Conservation (phyloP, 2,329 filamentous ascomycete species). For the Xylariaceae sp. region DNA sequence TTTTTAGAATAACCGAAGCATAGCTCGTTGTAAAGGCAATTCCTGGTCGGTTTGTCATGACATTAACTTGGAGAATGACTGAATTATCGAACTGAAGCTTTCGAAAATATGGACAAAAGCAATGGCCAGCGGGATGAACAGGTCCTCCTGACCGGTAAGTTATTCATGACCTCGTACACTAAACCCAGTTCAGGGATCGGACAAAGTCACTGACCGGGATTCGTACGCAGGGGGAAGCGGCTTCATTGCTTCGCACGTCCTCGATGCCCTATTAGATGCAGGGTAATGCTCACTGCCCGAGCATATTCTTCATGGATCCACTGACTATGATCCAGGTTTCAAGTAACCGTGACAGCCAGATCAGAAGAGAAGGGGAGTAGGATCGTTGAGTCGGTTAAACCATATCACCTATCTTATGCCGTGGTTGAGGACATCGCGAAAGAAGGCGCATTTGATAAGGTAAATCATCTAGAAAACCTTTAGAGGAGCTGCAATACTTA, state of each 20-base stretch:
- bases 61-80: too few species aligned
- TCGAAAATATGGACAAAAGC: neutral
- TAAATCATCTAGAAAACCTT: slow-evolving; percentile 21
- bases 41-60: too few species aligned
- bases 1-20: too few species aligned
- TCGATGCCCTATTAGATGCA: slow-evolving; percentile 52
- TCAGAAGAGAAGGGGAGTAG: slow-evolving; percentile 54
- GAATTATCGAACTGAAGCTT: neutral
- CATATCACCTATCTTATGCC: slow-evolving; percentile 46
- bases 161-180: neutral
- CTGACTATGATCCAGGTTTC: slow-evolving; percentile 40
- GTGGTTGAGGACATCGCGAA: slow-evolving; percentile 77
- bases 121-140: slow-evolving; percentile 14
- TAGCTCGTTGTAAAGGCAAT: too few species aligned
- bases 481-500: neutral
- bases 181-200: neutral
- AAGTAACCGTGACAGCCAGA: slow-evolving; percentile 54
- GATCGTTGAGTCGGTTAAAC: slow-evolving; percentile 48
- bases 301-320: slow-evolving; percentile 49
- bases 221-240: slow-evolving; percentile 53
- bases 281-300: slow-evolving; percentile 40
- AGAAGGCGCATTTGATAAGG: slow-evolving; percentile 71
- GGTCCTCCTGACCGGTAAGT: slow-evolving; percentile 40
- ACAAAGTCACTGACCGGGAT: neutral
- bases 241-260: slow-evolving; percentile 60